Conservation (phyloP, 2,329 filamentous ascomycete species). For the Stachybotrys chlorohalonatus region DNA sequence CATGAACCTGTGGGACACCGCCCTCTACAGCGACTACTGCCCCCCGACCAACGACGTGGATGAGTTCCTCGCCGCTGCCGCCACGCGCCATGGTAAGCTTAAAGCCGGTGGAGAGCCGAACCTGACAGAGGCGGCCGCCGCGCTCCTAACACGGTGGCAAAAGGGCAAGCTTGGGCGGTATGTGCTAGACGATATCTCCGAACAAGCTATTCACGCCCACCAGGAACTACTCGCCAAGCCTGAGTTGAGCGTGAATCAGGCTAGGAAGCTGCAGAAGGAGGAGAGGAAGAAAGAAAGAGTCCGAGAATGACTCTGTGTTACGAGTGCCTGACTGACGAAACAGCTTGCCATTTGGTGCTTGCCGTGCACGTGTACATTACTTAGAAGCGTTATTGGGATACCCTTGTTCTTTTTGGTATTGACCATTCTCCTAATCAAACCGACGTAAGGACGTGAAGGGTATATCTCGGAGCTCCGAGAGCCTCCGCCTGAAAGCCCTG, state of each 20-base stretch:
- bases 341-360: too few species aligned
- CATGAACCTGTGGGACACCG: conserved; percentile 60
- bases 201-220: conserved; percentile 44
- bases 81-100: conserved; percentile 65
- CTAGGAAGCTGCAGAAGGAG: conserved; percentile 57
- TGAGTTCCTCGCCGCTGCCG: conserved; percentile 62
- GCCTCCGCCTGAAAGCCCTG: too few species aligned
- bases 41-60: conserved; percentile 77
- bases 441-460: too few species aligned
- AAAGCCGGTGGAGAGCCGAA: conserved; percentile 63
- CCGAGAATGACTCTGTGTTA: conserved; percentile 7
- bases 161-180: conserved; percentile 67
- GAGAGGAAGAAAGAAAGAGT: conserved; percentile 35
- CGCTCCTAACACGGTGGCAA: conserved; percentile 77
- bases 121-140: conserved; percentile 64
- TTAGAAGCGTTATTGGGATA: too few species aligned
- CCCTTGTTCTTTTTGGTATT: too few species aligned
- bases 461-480: too few species aligned
- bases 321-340: too few species aligned
- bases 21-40: conserved; percentile 52
- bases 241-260: conserved; percentile 56
- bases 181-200: conserved; percentile 66
- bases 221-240: conserved; percentile 37
- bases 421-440: too few species aligned
- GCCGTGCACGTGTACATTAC: too few species aligned